Evolutionary conservation across 306 rosid genomes (phyloP), one percentile per base, ranked within the genome.

Genomic region (Acacia melanoxylon): DNA sequence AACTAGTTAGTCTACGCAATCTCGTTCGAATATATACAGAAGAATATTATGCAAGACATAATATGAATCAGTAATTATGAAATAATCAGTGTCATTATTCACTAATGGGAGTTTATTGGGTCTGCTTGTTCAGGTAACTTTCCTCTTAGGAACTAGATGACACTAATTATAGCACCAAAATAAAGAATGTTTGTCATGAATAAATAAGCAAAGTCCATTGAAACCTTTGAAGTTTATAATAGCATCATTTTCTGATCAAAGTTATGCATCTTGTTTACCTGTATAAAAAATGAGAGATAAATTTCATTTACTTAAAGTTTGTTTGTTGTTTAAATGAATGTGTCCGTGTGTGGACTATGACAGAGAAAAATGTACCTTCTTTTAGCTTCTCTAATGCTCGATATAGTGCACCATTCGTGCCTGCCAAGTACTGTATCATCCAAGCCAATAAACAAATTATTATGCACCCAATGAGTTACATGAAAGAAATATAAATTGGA

Each of bases 381-480:
- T 93, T 87, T 66, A 95, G 56, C 86, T 95, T 93, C 52, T 83
- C 81, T 29, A 95, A 86, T 44, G 96, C 96, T 13, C 83, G 87
- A 79, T 48, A 68, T 10, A 92, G 58, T 56, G 97, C 89, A 27
- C 65, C 72, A 1, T 78, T 11, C 31, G 65, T 52, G 8, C 0
- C 77, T 75, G 22, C 22, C 52, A 95, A 83, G 46, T 58, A 86
- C 98, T 92, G 92, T 42, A 74, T 87, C 58, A 77, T 78, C 59
- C 85, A 82, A 88, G 10, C 71, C 74, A 80, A 72, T 41, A 10
- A 54, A 52, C 52, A 86, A 78, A 35, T 76, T 72, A 83, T 71
- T 73, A 82, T 35, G 75, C 61, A 31, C 46, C 16, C 76, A 70
- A 66, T 27, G 31, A 65, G 24, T 62, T 56, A 59, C 68, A 44